These are phyloP conservation scores for Wickerhamomyces pijperi DNA, from an alignment of 805 yeast species.

Conservation along the genomic window DNA sequence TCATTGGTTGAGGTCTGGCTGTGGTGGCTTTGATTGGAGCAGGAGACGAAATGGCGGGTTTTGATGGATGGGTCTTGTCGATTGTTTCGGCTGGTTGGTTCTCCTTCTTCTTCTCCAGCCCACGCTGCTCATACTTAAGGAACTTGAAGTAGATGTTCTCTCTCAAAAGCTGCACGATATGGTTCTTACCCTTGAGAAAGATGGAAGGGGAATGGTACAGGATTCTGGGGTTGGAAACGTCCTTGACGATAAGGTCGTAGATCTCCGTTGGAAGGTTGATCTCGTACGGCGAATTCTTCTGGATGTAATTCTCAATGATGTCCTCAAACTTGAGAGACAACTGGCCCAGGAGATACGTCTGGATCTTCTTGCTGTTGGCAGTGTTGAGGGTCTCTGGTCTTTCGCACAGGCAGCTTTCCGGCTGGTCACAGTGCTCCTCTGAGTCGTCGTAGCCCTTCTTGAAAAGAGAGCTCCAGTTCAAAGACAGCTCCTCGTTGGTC, in stretches of 20 bases:
- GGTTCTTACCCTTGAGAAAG: constrained; percentile 21
- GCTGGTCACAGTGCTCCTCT: not conserved
- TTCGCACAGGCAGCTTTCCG: not conserved
- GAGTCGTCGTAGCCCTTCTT: not conserved
- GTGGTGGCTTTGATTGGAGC: not conserved
- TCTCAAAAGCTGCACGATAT: constrained; percentile 20
- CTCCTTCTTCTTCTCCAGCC: not conserved
- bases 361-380: not conserved
- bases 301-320: constrained; percentile 30
- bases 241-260: constrained; percentile 19
- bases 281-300: constrained; percentile 32
- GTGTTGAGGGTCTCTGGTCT: not conserved
- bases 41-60: not conserved
- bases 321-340: constrained; percentile 23
- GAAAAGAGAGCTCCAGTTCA: not conserved
- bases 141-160: constrained; percentile 23
- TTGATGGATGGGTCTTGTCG: not conserved
- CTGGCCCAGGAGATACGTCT: constrained; percentile 2
- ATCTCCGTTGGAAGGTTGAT: constrained; percentile 35
- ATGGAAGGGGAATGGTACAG: constrained; percentile 23
- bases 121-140: constrained; percentile 2
- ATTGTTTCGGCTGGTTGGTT: not conserved
- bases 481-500: not conserved
- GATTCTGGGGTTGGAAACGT: constrained; percentile 14
- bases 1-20: not conserved